Base-by-base conservation (phyloP, 768 basidiomycete genomes). In the Tulasnella sp. region DNA sequence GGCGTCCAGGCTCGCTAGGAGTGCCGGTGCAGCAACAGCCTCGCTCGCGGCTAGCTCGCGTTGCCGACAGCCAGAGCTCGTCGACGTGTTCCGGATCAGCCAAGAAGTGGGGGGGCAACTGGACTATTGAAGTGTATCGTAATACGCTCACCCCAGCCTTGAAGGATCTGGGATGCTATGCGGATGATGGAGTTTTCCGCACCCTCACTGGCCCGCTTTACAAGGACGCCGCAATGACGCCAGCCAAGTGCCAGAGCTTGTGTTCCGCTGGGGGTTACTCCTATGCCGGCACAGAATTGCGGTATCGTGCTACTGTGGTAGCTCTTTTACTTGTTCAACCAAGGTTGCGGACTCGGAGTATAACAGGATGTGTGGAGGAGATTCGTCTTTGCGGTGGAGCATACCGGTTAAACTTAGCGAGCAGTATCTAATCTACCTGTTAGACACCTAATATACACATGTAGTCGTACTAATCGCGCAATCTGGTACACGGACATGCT, bases 271-370 rank as follows among this genome's bases (percentile, higher is more conserved):
- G 58, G 22, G 77, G 58, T 40, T 79, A 64, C 77, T 64, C 50
- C 11, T 77, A 44, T 31, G 76, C 76, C 54, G 77, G 77, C 31
- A 54, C 58, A 9, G 77, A 75, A 72, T 79, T 64, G 77, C 46
- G 28, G n/a, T 31, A 8, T 28, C 42, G 24, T 79, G 77, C 34
- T 73, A 31, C 40, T 79, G 77, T 12, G 28, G 34, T 18, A 79
- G 58, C 58, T 37, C 58, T 22, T 16, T 79, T 9, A 41, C 77
- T 79, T 14, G 37, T 1, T 1, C 77, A 5, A 74, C 24, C 72
- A 40, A 74, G 28, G 6, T 40, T 40, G 40, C 72, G 18, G 14
- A 40, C 28, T 40, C 72, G 40, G 72, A 74, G 28, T 74, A 31
- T 31, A 37, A 44, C 34, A 74, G 40, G 16, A 24, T 31, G n/a